Conservation (phyloP, 148 eudicot genomes). For the Spergularia marina region DNA sequence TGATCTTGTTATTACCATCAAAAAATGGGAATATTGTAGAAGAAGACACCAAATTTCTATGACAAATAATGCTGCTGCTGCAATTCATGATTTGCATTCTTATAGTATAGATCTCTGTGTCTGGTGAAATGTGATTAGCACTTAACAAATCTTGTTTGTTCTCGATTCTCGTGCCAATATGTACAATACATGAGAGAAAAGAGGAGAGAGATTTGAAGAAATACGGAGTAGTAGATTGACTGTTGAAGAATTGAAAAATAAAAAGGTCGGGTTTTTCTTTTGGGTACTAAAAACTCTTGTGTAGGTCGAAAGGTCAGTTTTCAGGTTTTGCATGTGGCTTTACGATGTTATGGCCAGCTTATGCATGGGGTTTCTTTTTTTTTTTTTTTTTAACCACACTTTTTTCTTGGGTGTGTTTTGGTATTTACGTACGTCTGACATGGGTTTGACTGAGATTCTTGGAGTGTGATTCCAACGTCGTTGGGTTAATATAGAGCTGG, state of each 20-base stretch:
- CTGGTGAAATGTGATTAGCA: neutral
- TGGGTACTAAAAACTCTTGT: conserved; percentile 16
- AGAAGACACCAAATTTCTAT: conserved; percentile 15
- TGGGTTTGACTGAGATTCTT: too few species aligned
- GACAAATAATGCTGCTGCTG: neutral
- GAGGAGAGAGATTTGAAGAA: neutral
- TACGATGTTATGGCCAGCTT: conserved; percentile 17
- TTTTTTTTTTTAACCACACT: neutral
- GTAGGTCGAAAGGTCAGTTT: conserved; percentile 27
- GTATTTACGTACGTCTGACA: too few species aligned
- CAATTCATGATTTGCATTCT: conserved; percentile 3
- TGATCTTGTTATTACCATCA: neutral
- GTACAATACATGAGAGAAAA: neutral
- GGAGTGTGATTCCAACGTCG: too few species aligned
- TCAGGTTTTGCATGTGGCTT: conserved; percentile 18
- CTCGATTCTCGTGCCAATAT: neutral
- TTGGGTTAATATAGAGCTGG: too few species aligned
- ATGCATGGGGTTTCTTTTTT: conserved; percentile 10
- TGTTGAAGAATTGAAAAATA: neutral
- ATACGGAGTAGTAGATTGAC: conserved; percentile 4
- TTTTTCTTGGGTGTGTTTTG: too few species aligned
- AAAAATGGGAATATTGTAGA: neutral
- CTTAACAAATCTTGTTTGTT: conserved; percentile 1
- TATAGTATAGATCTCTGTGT: neutral
- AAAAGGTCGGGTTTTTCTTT: neutral